Base-by-base conservation (phyloP, 345 rosid genomes). In the Raphanus sativus region DNA sequence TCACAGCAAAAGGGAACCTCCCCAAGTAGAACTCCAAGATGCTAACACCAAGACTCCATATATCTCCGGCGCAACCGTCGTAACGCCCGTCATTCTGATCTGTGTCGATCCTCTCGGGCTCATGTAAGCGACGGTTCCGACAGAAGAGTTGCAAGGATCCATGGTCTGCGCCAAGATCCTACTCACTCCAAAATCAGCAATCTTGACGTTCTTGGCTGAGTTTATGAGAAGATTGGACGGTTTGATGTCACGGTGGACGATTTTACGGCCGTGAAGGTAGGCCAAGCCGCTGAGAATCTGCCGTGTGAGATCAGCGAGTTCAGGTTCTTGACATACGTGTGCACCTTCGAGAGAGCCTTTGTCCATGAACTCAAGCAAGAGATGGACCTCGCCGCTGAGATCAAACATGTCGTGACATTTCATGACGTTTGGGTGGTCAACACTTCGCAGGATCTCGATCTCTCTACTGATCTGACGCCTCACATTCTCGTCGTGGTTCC, bases 41-140 rank as follows among this genome's bases (percentile, higher is more conserved):
- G 69, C 96, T 89, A 12, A 93, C 98, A 38, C 99, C 99, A 3
- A 92, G 81, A 32, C 98, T 89, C 99, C 99, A 95, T 6, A 96
- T 60, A 78, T 95, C 98, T 5, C 97, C 98, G 0, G 95, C 93
- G 75, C 74, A 90, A 0, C 89, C 98, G 30, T 92, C 86, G 63
- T 94, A 92, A 8, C 63, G 82, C 1, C 98, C 98, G 4, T 92
- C 90, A 72, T 95, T 95, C 83, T 88, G 64, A 69, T 95, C 99
- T 2, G 98, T 87, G 74, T 50, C 2, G 21, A 50, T 50, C 55
- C 55, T 50, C 21, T 50, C 21, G 55, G 55, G 55, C 55, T 50
- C 55, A n/a, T 5, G 55, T 50, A 50, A n/a, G 55, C 55, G 55
- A n/a, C 21, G 55, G 55, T 50, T 50, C 55, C 55, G 8, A 50